phyloP scores from a whole-genome alignment of 2,329 filamentous ascomycete genomes.

The Aschersonia sp. region DNA sequence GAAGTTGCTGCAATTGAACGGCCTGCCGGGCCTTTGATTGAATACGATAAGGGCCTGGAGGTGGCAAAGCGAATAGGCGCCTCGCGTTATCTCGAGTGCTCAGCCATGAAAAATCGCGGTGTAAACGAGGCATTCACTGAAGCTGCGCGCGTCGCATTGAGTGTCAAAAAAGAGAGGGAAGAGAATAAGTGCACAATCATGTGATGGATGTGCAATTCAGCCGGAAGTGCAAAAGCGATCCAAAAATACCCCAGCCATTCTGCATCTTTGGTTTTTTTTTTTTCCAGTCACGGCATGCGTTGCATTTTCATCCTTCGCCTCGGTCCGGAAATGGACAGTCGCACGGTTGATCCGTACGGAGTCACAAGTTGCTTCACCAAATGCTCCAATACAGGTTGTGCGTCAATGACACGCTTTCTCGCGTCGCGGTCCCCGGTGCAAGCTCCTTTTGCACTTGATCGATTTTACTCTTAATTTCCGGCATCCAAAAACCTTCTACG shows the following conservation, averaged over 20 bases:
- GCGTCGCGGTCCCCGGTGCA: too few species aligned
- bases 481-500: too few species aligned
- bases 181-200: constrained; percentile 47
- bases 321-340: too few species aligned
- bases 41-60: constrained; percentile 81
- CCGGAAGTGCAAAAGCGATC: constrained; percentile 1
- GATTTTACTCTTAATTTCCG: too few species aligned
- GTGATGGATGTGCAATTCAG: constrained; percentile 20
- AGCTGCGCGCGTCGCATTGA: constrained; percentile 82
- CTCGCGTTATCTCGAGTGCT: constrained; percentile 92
- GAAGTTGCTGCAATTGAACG: constrained; percentile 16
- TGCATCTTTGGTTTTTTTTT: not conserved
- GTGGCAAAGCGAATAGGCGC: constrained; percentile 87
- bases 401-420: too few species aligned
- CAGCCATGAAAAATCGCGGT: constrained; percentile 92
- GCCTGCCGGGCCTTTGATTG: constrained; percentile 62
- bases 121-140: constrained; percentile 99
- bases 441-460: too few species aligned
- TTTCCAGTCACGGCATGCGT: not conserved
- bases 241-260: constrained; percentile 2
- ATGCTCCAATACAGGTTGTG: too few species aligned
- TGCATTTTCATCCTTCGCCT: not conserved
- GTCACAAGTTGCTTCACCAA: too few species aligned
- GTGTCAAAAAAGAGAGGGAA: constrained; percentile 51
- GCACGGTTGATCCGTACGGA: too few species aligned